Evolutionary conservation across 2,329 filamentous ascomycete genomes (phyloP), one percentile per base, ranked within the genome.

Genomic region (Tolypocladium nubicola): DNA sequence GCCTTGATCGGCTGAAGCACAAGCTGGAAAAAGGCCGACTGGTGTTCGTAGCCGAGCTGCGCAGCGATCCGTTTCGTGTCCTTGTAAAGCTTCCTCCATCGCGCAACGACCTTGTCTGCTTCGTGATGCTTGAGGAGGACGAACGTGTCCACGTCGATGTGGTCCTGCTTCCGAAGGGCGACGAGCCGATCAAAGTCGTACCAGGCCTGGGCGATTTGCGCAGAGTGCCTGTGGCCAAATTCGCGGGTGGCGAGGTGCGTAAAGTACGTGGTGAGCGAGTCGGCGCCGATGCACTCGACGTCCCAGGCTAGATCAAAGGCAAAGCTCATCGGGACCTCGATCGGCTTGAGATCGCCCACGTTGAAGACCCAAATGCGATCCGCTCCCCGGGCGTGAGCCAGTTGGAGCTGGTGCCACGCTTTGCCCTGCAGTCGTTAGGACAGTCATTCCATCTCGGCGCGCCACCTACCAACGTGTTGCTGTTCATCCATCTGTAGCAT

Each of bases 401-500:
- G 70, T n/a, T 75, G 73, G 61, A 86, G 76, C 59, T 86, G 81
- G 57, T 85, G 69, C 76, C 66, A 68, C 0, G 64, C 63, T 62
- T 74, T 59, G 45, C 71, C 75, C 70, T 71, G 14, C 16, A 3
- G 16, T 58, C 0, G 19, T 59, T 0, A 64, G 56, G 56, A 5
- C 1, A 52, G 7, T 0, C 10, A 1, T 6, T 8, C 13, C 11
- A 7, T 5, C 2, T 4, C 1, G 3, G 43, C 9, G 13, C 6
- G 13, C 30, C 23, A 7, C 65, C 5, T 64, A 80, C 78, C 14
- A 84, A 68, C 14, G 80, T 78, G 59, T 83, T 83, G 4, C 79
- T 84, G 63, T 86, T 85, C 61, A 84, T 83, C 79, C 80, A 82
- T 55, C 81, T 83, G 64, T 82, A 83, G 65, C 79, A 77, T 14